Conservation (phyloP, 306 rosid species). For the Prunus salicina region DNA sequence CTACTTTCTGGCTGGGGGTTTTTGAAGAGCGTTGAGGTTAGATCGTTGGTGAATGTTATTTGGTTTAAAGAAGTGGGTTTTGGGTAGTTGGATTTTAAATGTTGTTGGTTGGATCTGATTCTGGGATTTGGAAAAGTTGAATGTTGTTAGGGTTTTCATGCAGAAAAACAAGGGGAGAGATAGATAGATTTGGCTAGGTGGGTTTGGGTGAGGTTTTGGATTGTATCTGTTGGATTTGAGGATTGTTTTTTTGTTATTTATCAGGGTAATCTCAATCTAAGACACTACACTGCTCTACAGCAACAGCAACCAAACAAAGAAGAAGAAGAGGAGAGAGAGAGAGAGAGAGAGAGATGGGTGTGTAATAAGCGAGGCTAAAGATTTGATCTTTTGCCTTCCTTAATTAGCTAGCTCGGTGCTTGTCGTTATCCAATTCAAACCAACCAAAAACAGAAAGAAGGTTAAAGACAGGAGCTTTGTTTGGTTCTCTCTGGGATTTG, state of each 20-base stretch:
- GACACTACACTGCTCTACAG: too few species aligned
- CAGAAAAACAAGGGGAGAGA: conserved; percentile 19
- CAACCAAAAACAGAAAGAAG: background rate
- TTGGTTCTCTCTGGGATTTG: background rate
- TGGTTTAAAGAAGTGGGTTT: conserved; percentile 24
- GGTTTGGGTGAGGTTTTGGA: conserved; percentile 18
- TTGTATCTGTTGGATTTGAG: conserved; percentile 26
- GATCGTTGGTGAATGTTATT: background rate
- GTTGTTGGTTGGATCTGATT: conserved; percentile 44
- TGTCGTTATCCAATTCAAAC: conserved; percentile 14
- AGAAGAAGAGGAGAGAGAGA: background rate
- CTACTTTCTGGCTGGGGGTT: background rate
- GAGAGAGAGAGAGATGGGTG: too few species aligned
- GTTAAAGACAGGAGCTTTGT: background rate
- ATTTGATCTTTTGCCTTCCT: conserved; percentile 6
- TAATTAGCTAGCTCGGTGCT: background rate
- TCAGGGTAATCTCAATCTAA: conserved; percentile 24
- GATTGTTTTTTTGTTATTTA: background rate
- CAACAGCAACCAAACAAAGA: conserved; percentile 9
- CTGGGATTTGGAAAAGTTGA: conserved; percentile 5
- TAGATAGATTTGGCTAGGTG: background rate
- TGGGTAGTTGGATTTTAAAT: background rate
- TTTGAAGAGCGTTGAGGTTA: background rate
- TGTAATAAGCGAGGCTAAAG: background rate
- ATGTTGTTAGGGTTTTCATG: conserved; percentile 57